These are phyloP conservation scores for Acrocalymma vagum DNA, from an alignment of 2,329 filamentous ascomycete genomes.

Conservation along the genomic window DNA sequence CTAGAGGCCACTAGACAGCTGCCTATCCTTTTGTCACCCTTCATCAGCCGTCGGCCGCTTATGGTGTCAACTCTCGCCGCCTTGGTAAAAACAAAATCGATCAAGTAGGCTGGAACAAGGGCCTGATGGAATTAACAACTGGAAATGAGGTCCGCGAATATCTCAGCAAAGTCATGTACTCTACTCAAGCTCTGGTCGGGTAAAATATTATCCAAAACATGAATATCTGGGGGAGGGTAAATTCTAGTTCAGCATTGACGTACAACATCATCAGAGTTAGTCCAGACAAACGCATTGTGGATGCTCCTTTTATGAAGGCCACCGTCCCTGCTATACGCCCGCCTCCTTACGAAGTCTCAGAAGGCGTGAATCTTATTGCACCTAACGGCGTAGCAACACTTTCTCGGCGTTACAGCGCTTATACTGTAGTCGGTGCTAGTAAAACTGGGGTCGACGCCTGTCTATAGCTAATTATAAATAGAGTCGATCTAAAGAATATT, in stretches of 20 bases:
- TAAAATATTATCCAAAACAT: constrained; percentile 1
- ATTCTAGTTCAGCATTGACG: background rate
- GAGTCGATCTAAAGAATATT: constrained; percentile 1
- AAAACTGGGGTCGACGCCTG: constrained; percentile 1
- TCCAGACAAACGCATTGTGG: background rate
- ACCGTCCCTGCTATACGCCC: background rate
- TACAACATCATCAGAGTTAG: background rate
- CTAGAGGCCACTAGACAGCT: constrained; percentile 1
- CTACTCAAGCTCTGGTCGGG: background rate
- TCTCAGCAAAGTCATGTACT: constrained; percentile 2
- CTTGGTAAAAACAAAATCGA: constrained; percentile 1
- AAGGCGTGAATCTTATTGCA: background rate
- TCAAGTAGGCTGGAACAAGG: constrained; percentile 1
- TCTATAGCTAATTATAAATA: background rate
- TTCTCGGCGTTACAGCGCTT: background rate
- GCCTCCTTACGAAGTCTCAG: background rate
- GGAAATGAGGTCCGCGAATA: constrained; percentile 2
- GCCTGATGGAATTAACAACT: background rate
- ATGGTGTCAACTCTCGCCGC: constrained; percentile 1
- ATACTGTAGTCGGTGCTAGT: constrained; percentile 1
- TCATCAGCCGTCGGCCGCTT: constrained; percentile 1
- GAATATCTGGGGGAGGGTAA: constrained; percentile 1
- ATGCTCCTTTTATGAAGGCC: constrained; percentile 3
- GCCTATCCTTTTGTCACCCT: constrained; percentile 2
- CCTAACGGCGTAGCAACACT: background rate